Evolutionary conservation across 2,329 filamentous ascomycete genomes (phyloP).

Genomic region (Diaporthe vaccinii): DNA sequence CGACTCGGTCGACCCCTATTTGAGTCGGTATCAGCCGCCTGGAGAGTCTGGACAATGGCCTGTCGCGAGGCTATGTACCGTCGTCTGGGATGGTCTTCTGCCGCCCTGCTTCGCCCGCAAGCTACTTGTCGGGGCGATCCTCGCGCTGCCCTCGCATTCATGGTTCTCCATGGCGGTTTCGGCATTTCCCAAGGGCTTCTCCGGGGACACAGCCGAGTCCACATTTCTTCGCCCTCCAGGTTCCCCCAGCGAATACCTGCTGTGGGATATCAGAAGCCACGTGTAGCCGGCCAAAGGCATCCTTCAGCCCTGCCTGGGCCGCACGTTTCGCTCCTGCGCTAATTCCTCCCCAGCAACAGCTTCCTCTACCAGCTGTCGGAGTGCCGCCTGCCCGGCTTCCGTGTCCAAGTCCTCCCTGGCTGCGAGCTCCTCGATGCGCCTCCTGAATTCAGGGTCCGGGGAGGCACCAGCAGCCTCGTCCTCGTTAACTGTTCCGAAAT

Average conservation of each 20-base stretch:
- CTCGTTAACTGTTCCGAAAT: slow-evolving; percentile 80
- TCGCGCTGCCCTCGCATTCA: slow-evolving; percentile 56
- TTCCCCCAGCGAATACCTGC: slow-evolving; percentile 66
- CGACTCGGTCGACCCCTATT: slow-evolving; percentile 76
- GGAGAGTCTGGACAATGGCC: slow-evolving; percentile 47
- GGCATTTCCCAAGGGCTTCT: slow-evolving; percentile 62
- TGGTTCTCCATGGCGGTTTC: slow-evolving; percentile 71
- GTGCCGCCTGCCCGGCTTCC: slow-evolving; percentile 81
- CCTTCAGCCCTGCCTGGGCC: slow-evolving; percentile 69
- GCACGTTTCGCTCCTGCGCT: slow-evolving; percentile 74
- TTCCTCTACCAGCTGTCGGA: slow-evolving; percentile 85
- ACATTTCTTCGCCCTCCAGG: slow-evolving; percentile 66
- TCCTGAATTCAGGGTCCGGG: slow-evolving; percentile 85
- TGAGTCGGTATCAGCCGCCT: slow-evolving; percentile 77
- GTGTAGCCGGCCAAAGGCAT: slow-evolving; percentile 50
- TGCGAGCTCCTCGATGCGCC: slow-evolving; percentile 90
- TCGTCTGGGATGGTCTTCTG: slow-evolving; percentile 73
- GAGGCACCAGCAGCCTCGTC: slow-evolving; percentile 62
- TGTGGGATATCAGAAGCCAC: slow-evolving; percentile 70
- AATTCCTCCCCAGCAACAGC: slow-evolving; percentile 78
- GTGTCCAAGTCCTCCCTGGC: slow-evolving; percentile 86
- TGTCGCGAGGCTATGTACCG: slow-evolving; percentile 58
- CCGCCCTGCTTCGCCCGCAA: slow-evolving; percentile 65
- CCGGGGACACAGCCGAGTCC: slow-evolving; percentile 62
- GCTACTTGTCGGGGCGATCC: slow-evolving; percentile 61